phyloP scores from a whole-genome alignment of 2,329 filamentous ascomycete species.

The Emmonsia crescens region DNA sequence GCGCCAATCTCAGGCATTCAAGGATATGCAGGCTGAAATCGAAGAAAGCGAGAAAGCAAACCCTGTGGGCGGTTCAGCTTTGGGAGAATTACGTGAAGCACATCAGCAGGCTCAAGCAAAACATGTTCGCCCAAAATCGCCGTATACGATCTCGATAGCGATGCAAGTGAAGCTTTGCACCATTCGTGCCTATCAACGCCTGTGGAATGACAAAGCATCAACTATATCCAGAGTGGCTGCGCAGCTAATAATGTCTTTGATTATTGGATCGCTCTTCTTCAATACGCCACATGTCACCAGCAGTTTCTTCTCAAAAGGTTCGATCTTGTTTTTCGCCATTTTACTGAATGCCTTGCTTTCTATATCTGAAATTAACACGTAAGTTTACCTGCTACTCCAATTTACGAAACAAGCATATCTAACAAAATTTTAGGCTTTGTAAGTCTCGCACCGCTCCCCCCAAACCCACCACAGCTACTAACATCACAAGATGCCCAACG shows the following conservation, averaged over 20 bases:
- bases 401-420: not conserved
- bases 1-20: slow-evolving; percentile 28
- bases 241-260: slow-evolving; percentile 64
- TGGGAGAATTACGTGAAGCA: slow-evolving; percentile 22
- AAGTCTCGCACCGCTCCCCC: not conserved
- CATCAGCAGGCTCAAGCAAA: slow-evolving; percentile 27
- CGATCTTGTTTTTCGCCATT: slow-evolving; percentile 75
- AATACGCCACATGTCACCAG: slow-evolving; percentile 51
- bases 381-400: slow-evolving; percentile 1
- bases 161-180: slow-evolving; percentile 76
- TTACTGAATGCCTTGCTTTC: slow-evolving; percentile 53
- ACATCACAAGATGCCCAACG: slow-evolving; percentile 63
- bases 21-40: slow-evolving; percentile 26
- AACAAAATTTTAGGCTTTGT: slow-evolving; percentile 15
- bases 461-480: slow-evolving; percentile 32
- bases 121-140: slow-evolving; percentile 33
- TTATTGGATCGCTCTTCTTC: slow-evolving; percentile 52
- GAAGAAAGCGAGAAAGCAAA: slow-evolving; percentile 22
- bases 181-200: slow-evolving; percentile 64
- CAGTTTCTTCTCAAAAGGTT: slow-evolving; percentile 68
- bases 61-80: slow-evolving; percentile 23
- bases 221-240: slow-evolving; percentile 55
- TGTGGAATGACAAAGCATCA: slow-evolving; percentile 65
- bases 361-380: slow-evolving; percentile 58
- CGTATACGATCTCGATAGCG: slow-evolving; percentile 65